These are phyloP conservation scores for Saprolegnia diclina DNA, from an alignment of 352 stramenopile species.

Conservation along the genomic window DNA sequence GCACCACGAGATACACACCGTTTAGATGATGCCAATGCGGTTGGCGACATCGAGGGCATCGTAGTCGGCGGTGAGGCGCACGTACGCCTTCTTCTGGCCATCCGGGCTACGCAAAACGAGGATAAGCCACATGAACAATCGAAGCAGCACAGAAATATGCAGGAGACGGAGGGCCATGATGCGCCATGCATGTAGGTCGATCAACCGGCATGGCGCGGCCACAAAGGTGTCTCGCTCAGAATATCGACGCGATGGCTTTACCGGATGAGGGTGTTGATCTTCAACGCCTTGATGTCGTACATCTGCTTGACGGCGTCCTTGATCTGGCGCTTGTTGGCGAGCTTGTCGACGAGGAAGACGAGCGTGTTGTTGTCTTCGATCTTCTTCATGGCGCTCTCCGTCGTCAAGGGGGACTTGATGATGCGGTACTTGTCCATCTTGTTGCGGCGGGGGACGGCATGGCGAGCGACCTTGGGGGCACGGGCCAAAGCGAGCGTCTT, in stretches of 20 bases:
- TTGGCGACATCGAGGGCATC: slow-evolving; percentile 99
- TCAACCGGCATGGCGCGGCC: not conserved
- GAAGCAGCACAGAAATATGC: not conserved
- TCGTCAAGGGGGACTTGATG: slow-evolving; percentile 99
- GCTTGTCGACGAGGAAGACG: slow-evolving; percentile 99
- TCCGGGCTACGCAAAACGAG: slow-evolving; percentile 79
- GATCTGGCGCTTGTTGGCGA: slow-evolving; percentile 99
- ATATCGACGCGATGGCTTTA: slow-evolving; percentile 85
- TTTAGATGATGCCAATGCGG: slow-evolving; percentile 99
- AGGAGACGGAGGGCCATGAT: slow-evolving; percentile 28
- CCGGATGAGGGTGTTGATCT: slow-evolving; percentile 99
- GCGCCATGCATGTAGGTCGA: slow-evolving; percentile 13
- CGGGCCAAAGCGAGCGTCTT: slow-evolving; percentile 95
- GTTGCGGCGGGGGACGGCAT: slow-evolving; percentile 89
- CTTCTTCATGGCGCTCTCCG: slow-evolving; percentile 99
- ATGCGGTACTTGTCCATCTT: slow-evolving; percentile 99
- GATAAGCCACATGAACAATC: slow-evolving; percentile 35
- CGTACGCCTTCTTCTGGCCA: slow-evolving; percentile 99
- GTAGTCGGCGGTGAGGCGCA: slow-evolving; percentile 97
- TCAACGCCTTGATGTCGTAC: slow-evolving; percentile 99
- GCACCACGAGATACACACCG: slow-evolving; percentile 1
- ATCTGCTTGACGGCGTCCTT: slow-evolving; percentile 98
- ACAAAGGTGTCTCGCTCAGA: not conserved
- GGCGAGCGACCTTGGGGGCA: slow-evolving; percentile 95
- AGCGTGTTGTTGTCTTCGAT: slow-evolving; percentile 99